phyloP scores from a whole-genome alignment of 2,329 filamentous ascomycete genomes.

The Sporothrix brunneoviolacea region DNA sequence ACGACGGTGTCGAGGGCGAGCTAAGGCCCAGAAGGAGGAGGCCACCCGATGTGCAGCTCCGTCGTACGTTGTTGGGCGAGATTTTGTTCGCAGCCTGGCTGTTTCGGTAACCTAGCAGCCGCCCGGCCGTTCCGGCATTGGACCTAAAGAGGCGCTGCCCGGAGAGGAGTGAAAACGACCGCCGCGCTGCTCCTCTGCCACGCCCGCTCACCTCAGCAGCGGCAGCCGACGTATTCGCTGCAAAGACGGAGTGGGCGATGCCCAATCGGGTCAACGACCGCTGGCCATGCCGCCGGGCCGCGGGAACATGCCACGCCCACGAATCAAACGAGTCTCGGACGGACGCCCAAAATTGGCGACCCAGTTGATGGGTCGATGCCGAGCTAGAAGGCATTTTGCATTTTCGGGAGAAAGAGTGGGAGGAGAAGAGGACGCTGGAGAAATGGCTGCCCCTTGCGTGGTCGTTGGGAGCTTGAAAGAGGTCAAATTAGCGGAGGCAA shows the following conservation, averaged over 20 bases:
- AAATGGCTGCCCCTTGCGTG: neutral
- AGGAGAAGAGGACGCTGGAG: neutral
- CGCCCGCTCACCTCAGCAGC: slow-evolving; percentile 2
- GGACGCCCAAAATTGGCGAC: slow-evolving; percentile 29
- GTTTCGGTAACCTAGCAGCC: neutral
- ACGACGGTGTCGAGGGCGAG: slow-evolving; percentile 32
- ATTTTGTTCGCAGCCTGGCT: slow-evolving; percentile 18
- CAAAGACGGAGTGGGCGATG: slow-evolving; percentile 11
- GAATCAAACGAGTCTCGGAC: slow-evolving; percentile 25
- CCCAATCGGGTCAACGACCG: slow-evolving; percentile 10
- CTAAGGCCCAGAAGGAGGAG: slow-evolving; percentile 44
- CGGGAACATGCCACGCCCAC: slow-evolving; percentile 19
- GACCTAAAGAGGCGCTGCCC: slow-evolving; percentile 5
- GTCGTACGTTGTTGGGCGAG: slow-evolving; percentile 35
- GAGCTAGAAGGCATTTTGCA: slow-evolving; percentile 29
- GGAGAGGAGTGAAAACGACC: slow-evolving; percentile 6
- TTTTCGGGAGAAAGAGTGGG: slow-evolving; percentile 1
- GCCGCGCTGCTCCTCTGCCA: neutral
- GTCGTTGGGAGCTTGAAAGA: too few relatives aligned
- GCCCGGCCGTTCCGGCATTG: neutral
- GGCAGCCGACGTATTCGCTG: neutral
- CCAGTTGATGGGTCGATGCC: slow-evolving; percentile 28
- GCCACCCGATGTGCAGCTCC: slow-evolving; percentile 48
- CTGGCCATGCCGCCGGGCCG: slow-evolving; percentile 7
- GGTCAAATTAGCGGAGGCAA: too few relatives aligned